phyloP scores from a whole-genome alignment of 2,329 filamentous ascomycete species.

The Amphichorda felina region DNA sequence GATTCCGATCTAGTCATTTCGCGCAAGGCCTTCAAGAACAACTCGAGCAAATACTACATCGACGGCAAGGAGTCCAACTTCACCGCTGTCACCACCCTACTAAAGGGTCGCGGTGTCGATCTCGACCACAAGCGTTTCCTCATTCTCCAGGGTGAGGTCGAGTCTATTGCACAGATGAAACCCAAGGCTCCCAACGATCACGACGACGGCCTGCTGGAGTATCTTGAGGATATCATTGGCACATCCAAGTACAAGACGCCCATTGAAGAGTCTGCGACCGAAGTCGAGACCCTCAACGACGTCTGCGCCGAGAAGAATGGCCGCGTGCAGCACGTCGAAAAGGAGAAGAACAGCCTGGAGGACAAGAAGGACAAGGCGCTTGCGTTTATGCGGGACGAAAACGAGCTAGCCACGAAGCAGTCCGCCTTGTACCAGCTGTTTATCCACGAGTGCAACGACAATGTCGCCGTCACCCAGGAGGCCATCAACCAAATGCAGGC shows the following conservation, averaged over 20 bases:
- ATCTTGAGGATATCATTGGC: conserved; percentile 96
- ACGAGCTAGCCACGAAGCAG: conserved; percentile 81
- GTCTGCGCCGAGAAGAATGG: conserved; percentile 90
- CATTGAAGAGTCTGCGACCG: conserved; percentile 83
- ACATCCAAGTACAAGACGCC: conserved; percentile 97
- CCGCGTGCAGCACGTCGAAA: conserved; percentile 94
- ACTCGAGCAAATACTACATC: conserved; percentile 97
- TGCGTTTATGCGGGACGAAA: conserved; percentile 81
- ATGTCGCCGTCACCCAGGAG: conserved; percentile 78
- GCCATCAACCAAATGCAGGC: conserved; percentile 84
- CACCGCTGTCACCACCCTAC: conserved; percentile 76
- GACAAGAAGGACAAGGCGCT: conserved; percentile 95
- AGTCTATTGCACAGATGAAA: conserved; percentile 99
- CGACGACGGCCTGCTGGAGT: conserved; percentile 91
- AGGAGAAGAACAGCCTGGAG: conserved; percentile 84
- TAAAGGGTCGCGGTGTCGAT: conserved; percentile 83
- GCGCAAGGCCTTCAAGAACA: conserved; percentile 91
- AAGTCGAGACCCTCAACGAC: conserved; percentile 89
- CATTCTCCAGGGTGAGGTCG: conserved; percentile 94
- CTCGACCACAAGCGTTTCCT: conserved; percentile 96
- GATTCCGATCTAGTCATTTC: conserved; percentile 82
- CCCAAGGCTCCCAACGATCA: conserved; percentile 90
- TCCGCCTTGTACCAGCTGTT: conserved; percentile 89
- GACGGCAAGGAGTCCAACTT: conserved; percentile 84
- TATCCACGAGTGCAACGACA: conserved; percentile 78